phyloP scores from a whole-genome alignment of 805 yeast genomes.

The Pichia kluyveri region DNA sequence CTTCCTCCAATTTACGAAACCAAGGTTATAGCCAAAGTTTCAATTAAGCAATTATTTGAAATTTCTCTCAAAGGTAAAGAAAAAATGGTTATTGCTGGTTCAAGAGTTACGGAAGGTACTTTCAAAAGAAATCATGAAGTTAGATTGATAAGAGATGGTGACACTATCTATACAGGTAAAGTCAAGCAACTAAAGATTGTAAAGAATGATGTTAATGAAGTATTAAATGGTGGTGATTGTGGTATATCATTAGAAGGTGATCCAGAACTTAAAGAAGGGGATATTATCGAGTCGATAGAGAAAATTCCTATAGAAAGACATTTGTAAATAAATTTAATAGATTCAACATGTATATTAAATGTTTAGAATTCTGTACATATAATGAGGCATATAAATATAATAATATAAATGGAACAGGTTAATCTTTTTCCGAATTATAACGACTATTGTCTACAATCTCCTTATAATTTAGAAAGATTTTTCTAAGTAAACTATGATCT shows the following conservation, averaged over 20 bases:
- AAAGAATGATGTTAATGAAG: constrained; percentile 70
- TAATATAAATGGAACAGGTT: neutral
- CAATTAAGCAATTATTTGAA: constrained; percentile 61
- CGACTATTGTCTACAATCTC: neutral
- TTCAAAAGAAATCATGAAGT: constrained; percentile 46
- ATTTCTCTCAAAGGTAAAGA: constrained; percentile 51
- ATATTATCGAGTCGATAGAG: constrained; percentile 64
- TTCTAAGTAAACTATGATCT: neutral
- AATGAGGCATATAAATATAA: neutral
- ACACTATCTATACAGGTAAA: constrained; percentile 29
- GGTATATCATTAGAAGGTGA: constrained; percentile 59
- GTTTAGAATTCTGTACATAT: neutral
- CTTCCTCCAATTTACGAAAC: constrained; percentile 61
- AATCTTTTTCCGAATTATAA: neutral
- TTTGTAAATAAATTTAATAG: constrained; percentile 21
- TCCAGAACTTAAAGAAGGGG: constrained; percentile 44
- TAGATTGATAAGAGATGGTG: constrained; percentile 40
- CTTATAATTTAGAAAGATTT: neutral
- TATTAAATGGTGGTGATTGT: constrained; percentile 82
- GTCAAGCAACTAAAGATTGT: constrained; percentile 70
- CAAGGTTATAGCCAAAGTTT: constrained; percentile 58
- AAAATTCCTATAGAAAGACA: constrained; percentile 50
- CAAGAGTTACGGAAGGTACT: constrained; percentile 64
- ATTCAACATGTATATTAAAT: too few species aligned
- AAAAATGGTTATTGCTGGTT: constrained; percentile 71